Conservation (phyloP, 768 basidiomycete genomes). For the Kwoniella mangroviensis region DNA sequence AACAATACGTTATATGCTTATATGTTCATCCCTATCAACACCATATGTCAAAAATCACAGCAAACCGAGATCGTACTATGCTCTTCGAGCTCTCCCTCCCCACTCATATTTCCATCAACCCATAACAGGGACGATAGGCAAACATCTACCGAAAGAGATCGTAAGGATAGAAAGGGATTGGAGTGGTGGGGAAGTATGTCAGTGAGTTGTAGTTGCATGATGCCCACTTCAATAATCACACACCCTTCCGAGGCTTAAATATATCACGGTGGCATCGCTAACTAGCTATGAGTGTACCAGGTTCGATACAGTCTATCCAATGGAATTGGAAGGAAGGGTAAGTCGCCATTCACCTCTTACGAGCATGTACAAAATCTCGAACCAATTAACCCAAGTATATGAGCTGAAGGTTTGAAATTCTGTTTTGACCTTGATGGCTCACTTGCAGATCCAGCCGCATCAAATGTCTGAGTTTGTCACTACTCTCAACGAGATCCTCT, state of each 20-base stretch:
- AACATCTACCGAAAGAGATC: constrained; percentile 89
- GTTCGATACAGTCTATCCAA: constrained; percentile 83
- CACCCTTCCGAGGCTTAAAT: no score
- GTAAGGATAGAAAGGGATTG: constrained; percentile 92
- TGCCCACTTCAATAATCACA: background rate
- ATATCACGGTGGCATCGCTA: background rate
- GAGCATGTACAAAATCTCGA: background rate
- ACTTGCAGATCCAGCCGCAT: constrained; percentile 77
- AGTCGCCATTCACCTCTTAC: constrained; percentile 48
- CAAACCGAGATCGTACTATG: constrained; percentile 48
- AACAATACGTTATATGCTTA: no score
- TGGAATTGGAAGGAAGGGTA: constrained; percentile 92
- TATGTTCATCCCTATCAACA: no score
- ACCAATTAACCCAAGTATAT: no score
- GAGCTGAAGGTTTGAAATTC: no score
- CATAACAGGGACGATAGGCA: constrained; percentile 81
- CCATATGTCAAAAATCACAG: background rate
- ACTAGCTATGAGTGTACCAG: constrained; percentile 26
- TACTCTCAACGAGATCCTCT: constrained; percentile 82
- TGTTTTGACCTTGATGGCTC: no score
- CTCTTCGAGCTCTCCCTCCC: constrained; percentile 42
- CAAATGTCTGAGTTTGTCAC: constrained; percentile 90
- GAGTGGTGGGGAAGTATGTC: constrained; percentile 81
- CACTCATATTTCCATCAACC: constrained; percentile 67
- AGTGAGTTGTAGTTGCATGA: constrained; percentile 59